These are phyloP conservation scores for Calonectria henricotiae DNA, from an alignment of 2,329 filamentous ascomycete species.

Conservation along the genomic window DNA sequence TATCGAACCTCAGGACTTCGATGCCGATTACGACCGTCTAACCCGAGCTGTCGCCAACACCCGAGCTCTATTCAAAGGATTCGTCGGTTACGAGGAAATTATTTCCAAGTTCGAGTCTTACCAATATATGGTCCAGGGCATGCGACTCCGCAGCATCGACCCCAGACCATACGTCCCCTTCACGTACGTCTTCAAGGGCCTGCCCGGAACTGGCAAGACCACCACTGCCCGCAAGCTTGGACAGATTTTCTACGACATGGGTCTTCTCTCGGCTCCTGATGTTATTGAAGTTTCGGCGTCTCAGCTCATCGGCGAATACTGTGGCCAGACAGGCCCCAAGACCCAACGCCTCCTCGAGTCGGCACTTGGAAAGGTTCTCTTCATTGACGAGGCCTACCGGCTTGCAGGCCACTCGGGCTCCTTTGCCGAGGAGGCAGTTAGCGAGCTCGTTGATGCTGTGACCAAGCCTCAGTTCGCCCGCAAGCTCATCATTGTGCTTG, in stretches of 20 bases:
- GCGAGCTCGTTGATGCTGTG: conserved; percentile 67
- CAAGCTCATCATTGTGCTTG: conserved; percentile 77
- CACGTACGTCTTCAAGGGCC: conserved; percentile 78
- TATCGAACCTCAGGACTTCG: conserved; percentile 66
- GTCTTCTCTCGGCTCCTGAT: conserved; percentile 74
- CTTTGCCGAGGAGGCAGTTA: conserved; percentile 72
- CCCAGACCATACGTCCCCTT: conserved; percentile 72
- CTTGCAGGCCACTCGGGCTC: conserved; percentile 67
- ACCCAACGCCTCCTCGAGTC: conserved; percentile 73
- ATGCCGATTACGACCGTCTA: conserved; percentile 72
- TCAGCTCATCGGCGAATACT: conserved; percentile 78
- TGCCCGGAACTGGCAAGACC: conserved; percentile 80
- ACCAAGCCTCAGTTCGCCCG: conserved; percentile 71
- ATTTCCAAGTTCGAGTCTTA: conserved; percentile 71
- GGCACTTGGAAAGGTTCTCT: conserved; percentile 77
- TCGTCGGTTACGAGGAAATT: conserved; percentile 73
- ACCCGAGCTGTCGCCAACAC: conserved; percentile 63
- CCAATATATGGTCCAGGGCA: conserved; percentile 68
- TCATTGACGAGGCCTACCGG: conserved; percentile 81
- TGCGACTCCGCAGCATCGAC: conserved; percentile 70
- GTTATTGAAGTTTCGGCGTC: conserved; percentile 79
- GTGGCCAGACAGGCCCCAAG: conserved; percentile 80
- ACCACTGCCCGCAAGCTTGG: conserved; percentile 80
- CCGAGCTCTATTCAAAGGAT: conserved; percentile 70
- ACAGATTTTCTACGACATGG: conserved; percentile 82